Base-by-base conservation (phyloP, 2,329 filamentous ascomycete genomes). In the Colletotrichum tropicicola region DNA sequence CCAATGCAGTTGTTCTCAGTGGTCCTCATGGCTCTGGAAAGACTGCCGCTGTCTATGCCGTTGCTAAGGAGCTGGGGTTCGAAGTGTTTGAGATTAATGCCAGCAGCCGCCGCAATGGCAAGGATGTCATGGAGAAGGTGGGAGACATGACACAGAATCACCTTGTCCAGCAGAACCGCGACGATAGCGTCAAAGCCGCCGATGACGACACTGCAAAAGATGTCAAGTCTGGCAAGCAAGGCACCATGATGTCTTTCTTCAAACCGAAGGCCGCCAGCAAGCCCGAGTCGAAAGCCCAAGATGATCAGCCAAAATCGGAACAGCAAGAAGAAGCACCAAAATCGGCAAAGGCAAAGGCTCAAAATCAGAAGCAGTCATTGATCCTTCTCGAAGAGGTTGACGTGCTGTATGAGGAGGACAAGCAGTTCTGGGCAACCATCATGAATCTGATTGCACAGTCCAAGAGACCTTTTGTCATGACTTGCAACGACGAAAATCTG, bases 91-190 rank as follows among this genome's bases (percentile, higher is more conserved):
- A 99, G 77, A 94, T 99, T 73, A 97, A 97, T 72, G 82, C 95
- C 0, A 89, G 93, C 65, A 93, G 88, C 69, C 89, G 94, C 53
- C 86, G 96, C 67, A 97, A 89, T 73, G 95, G 94, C 30, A 96
- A 91, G 75, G 96, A 99, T 72, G 89, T 99, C 49, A 76, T 97
- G 32, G 96, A 99, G 72, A 92, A 88, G 70, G 93, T 99, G 45
- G 97, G 96, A 41, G 94, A 99, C 77, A 98, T 99, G 95, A 96
- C 94, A 4, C 90, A 91, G 66, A 98, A 99, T 71, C 96, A 99
- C 77, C 85, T 97, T 2, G 95, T 99, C 19, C 83, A 84, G 57
- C 82, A 80, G 51, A 81, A 82, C 62, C 80, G 72, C 17, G 69
- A 72, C 4, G 75, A 77, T 37, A 65, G 62, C 10, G 72, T 74